These are phyloP conservation scores for Mallotus repandus DNA, from an alignment of 441 rosid species.

Conservation along the genomic window DNA sequence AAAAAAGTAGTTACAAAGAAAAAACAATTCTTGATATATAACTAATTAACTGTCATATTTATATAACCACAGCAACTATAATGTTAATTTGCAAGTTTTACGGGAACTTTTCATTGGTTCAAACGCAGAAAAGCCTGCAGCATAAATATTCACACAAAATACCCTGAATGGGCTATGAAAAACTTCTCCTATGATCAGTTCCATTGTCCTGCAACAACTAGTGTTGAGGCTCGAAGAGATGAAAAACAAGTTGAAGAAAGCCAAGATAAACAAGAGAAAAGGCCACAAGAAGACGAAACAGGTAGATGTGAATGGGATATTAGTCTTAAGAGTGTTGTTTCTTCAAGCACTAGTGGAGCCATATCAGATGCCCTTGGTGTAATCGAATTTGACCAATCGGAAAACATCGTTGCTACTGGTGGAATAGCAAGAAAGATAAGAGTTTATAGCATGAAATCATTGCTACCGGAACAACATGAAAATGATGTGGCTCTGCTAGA, in stretches of 20 bases:
- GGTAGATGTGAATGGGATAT: slow-evolving; percentile 71
- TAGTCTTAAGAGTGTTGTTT: slow-evolving; percentile 45
- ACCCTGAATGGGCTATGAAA: slow-evolving; percentile 50
- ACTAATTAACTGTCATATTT: too few species aligned
- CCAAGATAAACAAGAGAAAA: slow-evolving; percentile 17
- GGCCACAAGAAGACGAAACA: slow-evolving; percentile 19
- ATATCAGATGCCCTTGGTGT: slow-evolving; percentile 66
- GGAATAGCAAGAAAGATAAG: slow-evolving; percentile 89
- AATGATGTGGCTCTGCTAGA: slow-evolving; percentile 26
- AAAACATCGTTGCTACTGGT: slow-evolving; percentile 62
- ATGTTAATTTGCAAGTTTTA: not conserved
- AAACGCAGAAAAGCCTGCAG: slow-evolving; percentile 25
- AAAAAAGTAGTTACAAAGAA: too few species aligned
- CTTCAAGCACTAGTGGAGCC: slow-evolving; percentile 31
- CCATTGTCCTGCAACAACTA: slow-evolving; percentile 2
- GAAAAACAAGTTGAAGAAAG: slow-evolving; percentile 10
- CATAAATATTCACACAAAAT: slow-evolving; percentile 8
- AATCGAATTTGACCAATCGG: slow-evolving; percentile 66
- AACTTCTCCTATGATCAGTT: slow-evolving; percentile 15
- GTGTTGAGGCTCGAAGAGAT: slow-evolving; percentile 2
- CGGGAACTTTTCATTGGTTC: slow-evolving; percentile 38
- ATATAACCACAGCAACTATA: too few species aligned
- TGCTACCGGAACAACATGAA: slow-evolving; percentile 27
- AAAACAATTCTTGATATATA: too few species aligned
- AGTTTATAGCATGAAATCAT: slow-evolving; percentile 44